A percentile compares a stretch with the other conserved stretches of the same genome.
Evolutionary conservation across 805 yeast species (phyloP).

Genomic region (Naumovozyma castellii): DNA sequence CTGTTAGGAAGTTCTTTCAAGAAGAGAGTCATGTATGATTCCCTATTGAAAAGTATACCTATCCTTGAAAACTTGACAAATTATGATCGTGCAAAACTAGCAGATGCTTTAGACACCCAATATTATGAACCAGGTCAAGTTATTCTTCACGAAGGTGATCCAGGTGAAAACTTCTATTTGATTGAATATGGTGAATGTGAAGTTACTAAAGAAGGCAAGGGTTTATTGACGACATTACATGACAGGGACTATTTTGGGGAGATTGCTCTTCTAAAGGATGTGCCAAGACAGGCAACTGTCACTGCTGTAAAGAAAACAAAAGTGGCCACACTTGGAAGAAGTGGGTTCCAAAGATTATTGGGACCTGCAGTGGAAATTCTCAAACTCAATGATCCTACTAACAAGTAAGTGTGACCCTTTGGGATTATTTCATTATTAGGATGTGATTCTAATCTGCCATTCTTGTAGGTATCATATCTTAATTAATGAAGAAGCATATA

Average conservation of each 20-base stretch:
- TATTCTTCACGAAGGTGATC: slow-evolving; percentile 80
- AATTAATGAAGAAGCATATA: too few relatives aligned
- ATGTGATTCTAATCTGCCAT: too few relatives aligned
- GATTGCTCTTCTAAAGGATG: slow-evolving; percentile 81
- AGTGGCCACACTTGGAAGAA: slow-evolving; percentile 86
- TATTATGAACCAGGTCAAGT: slow-evolving; percentile 58
- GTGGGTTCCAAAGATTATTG: slow-evolving; percentile 85
- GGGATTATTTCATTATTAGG: too few relatives aligned
- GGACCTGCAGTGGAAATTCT: slow-evolving; percentile 91
- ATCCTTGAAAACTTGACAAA: slow-evolving; percentile 62
- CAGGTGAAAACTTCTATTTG: slow-evolving; percentile 64
- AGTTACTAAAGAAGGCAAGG: slow-evolving; percentile 52
- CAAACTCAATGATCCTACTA: slow-evolving; percentile 79
- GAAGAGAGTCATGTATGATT: slow-evolving; percentile 85
- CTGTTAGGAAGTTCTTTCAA: slow-evolving; percentile 82
- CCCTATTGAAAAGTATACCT: slow-evolving; percentile 77
- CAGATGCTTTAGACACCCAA: slow-evolving; percentile 86
- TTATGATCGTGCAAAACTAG: slow-evolving; percentile 82
- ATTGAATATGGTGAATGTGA: slow-evolving; percentile 77
- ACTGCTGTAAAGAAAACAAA: slow-evolving; percentile 64
- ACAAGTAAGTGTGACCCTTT: background rate
- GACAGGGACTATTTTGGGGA: slow-evolving; percentile 96
- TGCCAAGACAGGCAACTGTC: slow-evolving; percentile 92
- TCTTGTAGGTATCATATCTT: too few relatives aligned
- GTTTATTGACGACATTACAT: slow-evolving; percentile 48